A percentile compares a stretch with the other conserved stretches of the same genome.
phyloP scores from a whole-genome alignment of 192 early-diverging fungal genomes.

The Coemansia sp. region DNA sequence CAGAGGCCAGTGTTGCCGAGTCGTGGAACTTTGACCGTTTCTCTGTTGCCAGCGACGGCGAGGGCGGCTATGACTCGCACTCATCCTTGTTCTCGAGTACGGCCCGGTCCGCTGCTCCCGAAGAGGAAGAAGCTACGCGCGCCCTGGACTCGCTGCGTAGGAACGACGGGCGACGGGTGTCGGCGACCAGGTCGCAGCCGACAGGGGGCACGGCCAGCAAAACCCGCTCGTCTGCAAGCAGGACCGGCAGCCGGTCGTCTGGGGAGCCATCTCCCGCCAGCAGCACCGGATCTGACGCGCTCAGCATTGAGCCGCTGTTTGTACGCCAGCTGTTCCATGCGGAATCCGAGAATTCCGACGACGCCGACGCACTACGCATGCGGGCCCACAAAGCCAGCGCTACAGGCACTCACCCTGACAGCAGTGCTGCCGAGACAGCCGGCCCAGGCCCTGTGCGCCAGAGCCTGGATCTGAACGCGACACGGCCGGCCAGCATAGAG shows the following conservation, averaged over 20 bases:
- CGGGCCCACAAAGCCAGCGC: not conserved
- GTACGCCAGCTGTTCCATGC: slow-evolving; percentile 39
- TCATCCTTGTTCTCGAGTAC: slow-evolving; percentile 42
- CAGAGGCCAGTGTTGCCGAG: slow-evolving; percentile 41
- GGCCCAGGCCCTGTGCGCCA: slow-evolving; percentile 1
- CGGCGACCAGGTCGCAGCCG: not conserved
- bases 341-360: slow-evolving; percentile 1
- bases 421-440: not conserved
- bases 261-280: slow-evolving; percentile 2
- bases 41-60: slow-evolving; percentile 41
- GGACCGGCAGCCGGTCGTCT: not conserved
- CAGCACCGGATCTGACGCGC: slow-evolving; percentile 13
- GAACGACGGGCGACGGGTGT: not conserved
- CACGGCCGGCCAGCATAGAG: slow-evolving; percentile 23
- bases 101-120: slow-evolving; percentile 9
- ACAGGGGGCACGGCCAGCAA: not conserved
- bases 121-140: not conserved
- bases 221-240: not conserved
- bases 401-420: too few species aligned
- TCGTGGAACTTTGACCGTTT: slow-evolving; percentile 52
- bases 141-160: not conserved
- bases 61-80: slow-evolving; percentile 38
- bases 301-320: slow-evolving; percentile 30
- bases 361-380: slow-evolving; percentile 14
- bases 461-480: slow-evolving; percentile 33